A percentile compares a stretch with the other conserved stretches of the same genome.
Evolutionary conservation across 352 stramenopile species (phyloP).

Genomic region (Globisporangium recalcitrans): DNA sequence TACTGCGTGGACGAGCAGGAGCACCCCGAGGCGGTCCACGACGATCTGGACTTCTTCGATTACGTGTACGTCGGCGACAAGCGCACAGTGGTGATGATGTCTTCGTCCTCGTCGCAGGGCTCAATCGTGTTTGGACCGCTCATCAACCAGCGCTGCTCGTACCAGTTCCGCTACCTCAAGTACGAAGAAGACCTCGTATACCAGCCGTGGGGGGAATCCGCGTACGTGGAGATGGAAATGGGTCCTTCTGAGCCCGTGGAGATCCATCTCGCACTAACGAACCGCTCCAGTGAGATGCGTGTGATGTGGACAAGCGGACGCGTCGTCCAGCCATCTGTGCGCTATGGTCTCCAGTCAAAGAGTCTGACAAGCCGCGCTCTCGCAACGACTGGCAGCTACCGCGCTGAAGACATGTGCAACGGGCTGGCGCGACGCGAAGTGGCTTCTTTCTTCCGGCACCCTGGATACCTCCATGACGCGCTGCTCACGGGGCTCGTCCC

Average conservation of each 20-base stretch:
- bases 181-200: background rate
- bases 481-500: background rate
- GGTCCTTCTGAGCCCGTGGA: constrained; percentile 14
- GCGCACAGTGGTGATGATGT: background rate
- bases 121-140: background rate
- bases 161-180: background rate
- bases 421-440: background rate
- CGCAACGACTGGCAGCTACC: background rate
- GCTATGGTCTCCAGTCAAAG: constrained; percentile 18
- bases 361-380: background rate
- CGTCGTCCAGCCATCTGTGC: constrained; percentile 28
- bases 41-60: background rate
- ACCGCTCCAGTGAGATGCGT: constrained; percentile 30
- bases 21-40: background rate
- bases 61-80: background rate
- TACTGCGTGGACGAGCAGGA: background rate
- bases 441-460: background rate
- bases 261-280: constrained; percentile 13
- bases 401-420: background rate
- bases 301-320: constrained; percentile 49
- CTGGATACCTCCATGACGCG: background rate
- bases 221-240: background rate
- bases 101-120: background rate
- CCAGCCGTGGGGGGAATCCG: background rate
- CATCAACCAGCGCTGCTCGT: background rate